These are phyloP conservation scores for Papiliotrema flavescens DNA, from an alignment of 1,284 basidiomycete genomes.

Conservation along the genomic window DNA sequence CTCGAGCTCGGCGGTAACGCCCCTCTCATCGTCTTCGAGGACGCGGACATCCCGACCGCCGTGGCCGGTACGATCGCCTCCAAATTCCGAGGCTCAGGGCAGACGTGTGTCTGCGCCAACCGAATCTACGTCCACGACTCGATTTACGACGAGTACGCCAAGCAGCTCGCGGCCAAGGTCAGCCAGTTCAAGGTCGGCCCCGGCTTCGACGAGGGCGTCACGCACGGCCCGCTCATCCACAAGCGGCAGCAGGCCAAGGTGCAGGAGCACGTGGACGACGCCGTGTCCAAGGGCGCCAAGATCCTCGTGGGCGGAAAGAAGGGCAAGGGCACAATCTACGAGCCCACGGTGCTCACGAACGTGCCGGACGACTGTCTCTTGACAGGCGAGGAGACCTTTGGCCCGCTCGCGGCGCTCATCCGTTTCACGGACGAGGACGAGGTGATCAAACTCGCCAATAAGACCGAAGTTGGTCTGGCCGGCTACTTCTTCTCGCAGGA, in stretches of 20 bases:
- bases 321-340: constrained; percentile 65
- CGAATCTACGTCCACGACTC: constrained; percentile 45
- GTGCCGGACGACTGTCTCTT: constrained; percentile 62
- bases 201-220: constrained; percentile 75
- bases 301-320: constrained; percentile 81
- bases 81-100: constrained; percentile 91
- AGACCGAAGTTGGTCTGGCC: constrained; percentile 79
- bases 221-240: constrained; percentile 94
- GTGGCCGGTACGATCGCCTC: constrained; percentile 83
- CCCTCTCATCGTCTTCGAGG: constrained; percentile 72
- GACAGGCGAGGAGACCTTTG: constrained; percentile 81
- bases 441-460: constrained; percentile 79
- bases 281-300: constrained; percentile 76
- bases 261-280: constrained; percentile 78
- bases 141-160: constrained; percentile 47
- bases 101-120: constrained; percentile 61
- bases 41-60: constrained; percentile 89
- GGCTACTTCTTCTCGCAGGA: constrained; percentile 91
- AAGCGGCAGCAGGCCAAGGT: constrained; percentile 82
- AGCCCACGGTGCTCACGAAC: constrained; percentile 84
- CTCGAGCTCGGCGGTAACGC: constrained; percentile 58
- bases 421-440: constrained; percentile 92
- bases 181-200: constrained; percentile 87
- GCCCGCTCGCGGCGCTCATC: constrained; percentile 60
- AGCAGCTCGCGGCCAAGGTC: constrained; percentile 55